phyloP scores from a whole-genome alignment of 108 stramenopile species.

The Cyclotella kingstonii region DNA sequence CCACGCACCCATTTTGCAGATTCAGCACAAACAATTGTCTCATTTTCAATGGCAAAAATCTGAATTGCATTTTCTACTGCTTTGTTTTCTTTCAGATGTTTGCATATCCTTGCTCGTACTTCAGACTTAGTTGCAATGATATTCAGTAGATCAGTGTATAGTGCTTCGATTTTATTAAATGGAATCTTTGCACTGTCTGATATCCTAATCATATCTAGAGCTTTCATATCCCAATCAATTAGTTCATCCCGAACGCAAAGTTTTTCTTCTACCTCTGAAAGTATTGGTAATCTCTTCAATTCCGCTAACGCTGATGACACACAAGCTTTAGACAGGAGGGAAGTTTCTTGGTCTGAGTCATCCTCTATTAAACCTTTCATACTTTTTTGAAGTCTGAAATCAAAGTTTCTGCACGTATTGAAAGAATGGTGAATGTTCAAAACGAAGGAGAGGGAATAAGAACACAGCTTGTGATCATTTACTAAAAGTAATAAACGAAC shows the following conservation, averaged over 20 bases:
- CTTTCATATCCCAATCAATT: constrained; percentile 53
- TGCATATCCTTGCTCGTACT: constrained; percentile 26
- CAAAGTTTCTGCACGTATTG: not conserved
- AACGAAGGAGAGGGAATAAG: not conserved
- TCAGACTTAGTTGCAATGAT: constrained; percentile 40
- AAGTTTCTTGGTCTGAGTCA: not conserved
- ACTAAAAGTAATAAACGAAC: too few species aligned
- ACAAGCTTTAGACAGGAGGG: constrained; percentile 30
- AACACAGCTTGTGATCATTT: constrained; percentile 6
- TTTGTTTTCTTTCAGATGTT: constrained; percentile 30
- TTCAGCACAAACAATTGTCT: constrained; percentile 23
- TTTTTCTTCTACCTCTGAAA: constrained; percentile 71
- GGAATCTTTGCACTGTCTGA: constrained; percentile 16
- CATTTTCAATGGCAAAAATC: constrained; percentile 49
- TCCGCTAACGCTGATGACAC: constrained; percentile 32
- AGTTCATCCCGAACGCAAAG: constrained; percentile 52
- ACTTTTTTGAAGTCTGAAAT: constrained; percentile 9
- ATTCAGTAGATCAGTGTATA: constrained; percentile 28
- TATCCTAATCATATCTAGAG: constrained; percentile 6
- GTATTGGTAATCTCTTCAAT: constrained; percentile 42
- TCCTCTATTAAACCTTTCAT: not conserved
- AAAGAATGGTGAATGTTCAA: not conserved
- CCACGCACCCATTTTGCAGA: constrained; percentile 41
- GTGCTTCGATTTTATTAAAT: constrained; percentile 22
- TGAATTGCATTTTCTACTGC: constrained; percentile 50